Percentiles rank a stretch among this genome's conserved stretches.
phyloP scores from a whole-genome alignment of 129 eudicot species.

The Tagetes patula region DNA sequence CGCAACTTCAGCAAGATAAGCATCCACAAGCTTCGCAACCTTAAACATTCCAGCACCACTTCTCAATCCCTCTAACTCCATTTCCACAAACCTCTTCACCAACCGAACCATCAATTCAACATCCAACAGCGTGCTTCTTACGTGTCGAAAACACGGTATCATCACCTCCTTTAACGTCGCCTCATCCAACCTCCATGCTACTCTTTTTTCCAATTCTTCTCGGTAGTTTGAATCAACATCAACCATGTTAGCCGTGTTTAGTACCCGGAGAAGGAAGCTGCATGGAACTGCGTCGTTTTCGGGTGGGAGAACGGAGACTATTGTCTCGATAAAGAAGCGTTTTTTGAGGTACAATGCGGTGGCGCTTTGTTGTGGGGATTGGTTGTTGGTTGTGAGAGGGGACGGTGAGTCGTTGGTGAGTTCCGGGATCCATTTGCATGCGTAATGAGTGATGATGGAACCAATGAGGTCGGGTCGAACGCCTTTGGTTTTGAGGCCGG shows the following conservation, averaged over 20 bases:
- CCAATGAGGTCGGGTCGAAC: constrained; percentile 69
- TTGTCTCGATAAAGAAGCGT: constrained; percentile 55
- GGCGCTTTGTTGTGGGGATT: constrained; percentile 35
- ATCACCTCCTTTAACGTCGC: constrained; percentile 68
- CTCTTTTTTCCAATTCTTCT: constrained; percentile 54
- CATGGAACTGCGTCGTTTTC: constrained; percentile 73
- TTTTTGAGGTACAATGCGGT: constrained; percentile 69
- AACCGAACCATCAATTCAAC: constrained; percentile 55
- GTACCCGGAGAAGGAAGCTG: constrained; percentile 63
- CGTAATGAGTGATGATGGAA: constrained; percentile 75
- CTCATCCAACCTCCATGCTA: constrained; percentile 67
- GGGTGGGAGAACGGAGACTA: constrained; percentile 66
- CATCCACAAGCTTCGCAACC: constrained; percentile 75
- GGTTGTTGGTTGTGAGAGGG: neutral
- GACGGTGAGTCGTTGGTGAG: constrained; percentile 36
- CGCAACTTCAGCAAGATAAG: constrained; percentile 82
- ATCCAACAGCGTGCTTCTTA: constrained; percentile 51
- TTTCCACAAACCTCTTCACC: constrained; percentile 52
- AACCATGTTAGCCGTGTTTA: constrained; percentile 56
- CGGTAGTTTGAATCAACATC: constrained; percentile 49
- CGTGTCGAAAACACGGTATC: constrained; percentile 82
- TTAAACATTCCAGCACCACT: constrained; percentile 59
- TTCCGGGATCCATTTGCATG: constrained; percentile 75
- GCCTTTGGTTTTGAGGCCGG: constrained; percentile 58
- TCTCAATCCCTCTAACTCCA: constrained; percentile 44